phyloP scores from a whole-genome alignment of 2,329 filamentous ascomycete genomes.

The Colletotrichum viniferum region DNA sequence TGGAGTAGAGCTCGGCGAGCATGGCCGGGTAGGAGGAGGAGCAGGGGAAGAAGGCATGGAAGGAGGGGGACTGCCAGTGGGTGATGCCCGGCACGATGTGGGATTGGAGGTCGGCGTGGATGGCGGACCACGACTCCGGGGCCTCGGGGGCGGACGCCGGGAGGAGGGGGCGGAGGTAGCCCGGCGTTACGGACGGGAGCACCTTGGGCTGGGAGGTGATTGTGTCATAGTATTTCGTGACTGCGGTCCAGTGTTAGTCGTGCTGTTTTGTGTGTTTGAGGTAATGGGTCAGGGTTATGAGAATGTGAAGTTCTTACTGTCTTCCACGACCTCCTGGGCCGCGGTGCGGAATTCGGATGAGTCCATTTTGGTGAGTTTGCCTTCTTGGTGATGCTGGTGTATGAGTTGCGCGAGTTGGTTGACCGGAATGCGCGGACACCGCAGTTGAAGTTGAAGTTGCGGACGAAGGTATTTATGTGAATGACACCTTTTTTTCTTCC shows the following conservation, averaged over 20 bases:
- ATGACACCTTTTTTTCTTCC: not conserved
- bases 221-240: constrained; percentile 82
- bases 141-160: constrained; percentile 68
- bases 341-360: constrained; percentile 77
- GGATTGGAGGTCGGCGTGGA: constrained; percentile 81
- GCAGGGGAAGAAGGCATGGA: constrained; percentile 95
- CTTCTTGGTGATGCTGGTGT: not conserved
- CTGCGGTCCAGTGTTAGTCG: constrained; percentile 44
- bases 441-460: not conserved
- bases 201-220: constrained; percentile 70
- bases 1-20: constrained; percentile 90
- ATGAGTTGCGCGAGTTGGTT: not conserved
- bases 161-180: constrained; percentile 82
- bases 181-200: constrained; percentile 78
- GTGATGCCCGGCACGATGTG: constrained; percentile 93
- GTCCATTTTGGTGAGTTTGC: constrained; percentile 63
- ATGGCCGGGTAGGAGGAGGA: constrained; percentile 82
- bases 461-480: not conserved
- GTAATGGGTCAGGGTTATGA: not conserved
- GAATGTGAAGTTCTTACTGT: constrained; percentile 63
- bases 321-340: constrained; percentile 79
- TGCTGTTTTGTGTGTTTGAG: not conserved
- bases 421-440: not conserved
- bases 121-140: constrained; percentile 76
- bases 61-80: constrained; percentile 93